Evolutionary conservation across 352 stramenopile genomes (phyloP), one percentile per base, ranked within the genome.

Genomic region (Aphanomyces cochlioides): DNA sequence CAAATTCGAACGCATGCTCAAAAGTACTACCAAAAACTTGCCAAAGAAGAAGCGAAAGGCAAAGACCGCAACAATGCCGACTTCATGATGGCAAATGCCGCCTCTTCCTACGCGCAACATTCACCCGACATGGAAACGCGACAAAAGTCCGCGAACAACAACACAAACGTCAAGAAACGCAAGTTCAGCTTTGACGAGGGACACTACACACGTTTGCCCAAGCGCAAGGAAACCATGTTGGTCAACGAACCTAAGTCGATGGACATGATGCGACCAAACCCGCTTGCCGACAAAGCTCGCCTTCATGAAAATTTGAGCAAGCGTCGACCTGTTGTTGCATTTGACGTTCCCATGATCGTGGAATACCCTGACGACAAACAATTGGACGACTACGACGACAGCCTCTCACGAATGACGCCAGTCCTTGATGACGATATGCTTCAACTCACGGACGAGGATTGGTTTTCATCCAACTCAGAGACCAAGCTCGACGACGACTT

Each of bases 1-100:
- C 87, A 95, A 78, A 95, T 95, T 72, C 87, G 87, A 56, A 95
- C 87, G 5, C 87, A 95, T 56, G 87, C 87, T 21, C 87, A 95
- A 54, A 95, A 95, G 77, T 95, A 95, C 76, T 93, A 93, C 72
- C 87, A 95, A 72, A 95, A 95, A 76, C 76, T 93, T 12, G 86
- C 91, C 77, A 95, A 95, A 74, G 87, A 95, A 69, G 84, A 95
- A 59, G 84, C 86, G 5, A 76, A 84, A 8, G 73, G 88, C 39
- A 89, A 89, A 47, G 86, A 92, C 67, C 83, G 83, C 21, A 83
- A 90, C 63, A 77, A 81, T 17, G 50, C 67, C 68, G 50, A 70
- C 74, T 7, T 61, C 61, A 8, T 66, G 68, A 36, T 72, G 60
- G 6, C 59, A 73, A 15, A 50, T 50, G 28, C 57, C 19, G 10